These are phyloP conservation scores for Thalia dealbata DNA, from an alignment of 176 grass and related monocot species.

Conservation along the genomic window DNA sequence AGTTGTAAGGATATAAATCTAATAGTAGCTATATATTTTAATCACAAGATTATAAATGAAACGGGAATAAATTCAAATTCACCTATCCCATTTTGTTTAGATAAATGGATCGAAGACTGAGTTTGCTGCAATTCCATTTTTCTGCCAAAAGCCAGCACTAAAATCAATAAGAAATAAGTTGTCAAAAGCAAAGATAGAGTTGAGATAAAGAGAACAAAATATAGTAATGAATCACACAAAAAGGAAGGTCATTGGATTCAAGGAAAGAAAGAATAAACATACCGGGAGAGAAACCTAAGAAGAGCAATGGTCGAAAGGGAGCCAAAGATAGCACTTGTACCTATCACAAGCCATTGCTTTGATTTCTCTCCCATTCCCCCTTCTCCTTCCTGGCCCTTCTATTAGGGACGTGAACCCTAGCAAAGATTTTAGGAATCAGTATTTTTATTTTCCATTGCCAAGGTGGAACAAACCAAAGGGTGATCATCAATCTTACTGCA, in stretches of 20 bases:
- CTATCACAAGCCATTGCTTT: constrained; percentile 47
- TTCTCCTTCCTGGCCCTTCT: no score
- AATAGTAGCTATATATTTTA: neutral
- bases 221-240: neutral
- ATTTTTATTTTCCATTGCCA: no score
- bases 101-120: neutral
- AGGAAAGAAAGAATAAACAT: neutral
- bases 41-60: neutral
- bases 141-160: neutral
- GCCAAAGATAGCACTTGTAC: constrained; percentile 34
- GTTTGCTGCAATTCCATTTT: neutral
- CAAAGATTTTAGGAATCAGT: neutral
- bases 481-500: no score
- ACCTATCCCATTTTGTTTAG: neutral
- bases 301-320: constrained; percentile 41
- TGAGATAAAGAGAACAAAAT: no score
- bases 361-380: constrained; percentile 39
- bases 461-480: no score
- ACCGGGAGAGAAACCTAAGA: constrained; percentile 44
- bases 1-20: neutral
- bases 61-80: neutral
- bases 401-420: neutral
- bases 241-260: neutral
- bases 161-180: neutral
- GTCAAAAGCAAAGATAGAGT: neutral